Evolutionary conservation across 805 yeast genomes (phyloP), one percentile per base, ranked within the genome.

Genomic region (Candida nemodendra): DNA sequence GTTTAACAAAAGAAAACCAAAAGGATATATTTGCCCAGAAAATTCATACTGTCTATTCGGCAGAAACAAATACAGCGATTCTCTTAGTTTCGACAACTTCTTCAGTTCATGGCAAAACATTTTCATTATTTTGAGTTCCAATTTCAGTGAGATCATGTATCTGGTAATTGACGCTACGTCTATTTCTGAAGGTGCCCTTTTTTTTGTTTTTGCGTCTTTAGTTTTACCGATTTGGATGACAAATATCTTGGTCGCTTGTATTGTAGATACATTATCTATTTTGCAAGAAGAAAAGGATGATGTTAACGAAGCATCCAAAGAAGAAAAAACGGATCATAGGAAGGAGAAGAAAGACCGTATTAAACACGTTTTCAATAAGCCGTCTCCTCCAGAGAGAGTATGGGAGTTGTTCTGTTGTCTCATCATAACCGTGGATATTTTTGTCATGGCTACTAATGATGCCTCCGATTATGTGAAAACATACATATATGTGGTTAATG

Each of bases 131-230:
- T 79, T 88, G 75, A 79, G 86, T 53, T 84, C 84, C 15, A 89
- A 89, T 54, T 89, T 86, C 60, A 80, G 93, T 0, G 88, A 84
- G 53, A 65, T 84, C 51, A 84, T 88, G 95, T 87, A 86, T 51
- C 63, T 78, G 41, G 70, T 82, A 4, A 81, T 84, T 77, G 84
- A 85, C 53, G 68, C 88, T 1, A 96, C 89, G 47, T 76, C 79
- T 34, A 64, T 84, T 66, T 83, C 78, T 0, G 36, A 32, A 26
- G 80, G 93, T 0, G 64, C 77, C 22, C 54, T 81, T 19, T 85
- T 80, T 52, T 88, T 79, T 59, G 73, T 89, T 8, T 67, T 70
- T 32, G 77, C 83, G 4, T 76, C 82, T 11, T 73, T 88, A 46
- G 69, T 87, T 9, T 61, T 89, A 48, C 76, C 85, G 1, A 78